Evolutionary conservation across 768 basidiomycete genomes (phyloP), one percentile per base, ranked within the genome.

Genomic region (Fomitopsis pulvina): DNA sequence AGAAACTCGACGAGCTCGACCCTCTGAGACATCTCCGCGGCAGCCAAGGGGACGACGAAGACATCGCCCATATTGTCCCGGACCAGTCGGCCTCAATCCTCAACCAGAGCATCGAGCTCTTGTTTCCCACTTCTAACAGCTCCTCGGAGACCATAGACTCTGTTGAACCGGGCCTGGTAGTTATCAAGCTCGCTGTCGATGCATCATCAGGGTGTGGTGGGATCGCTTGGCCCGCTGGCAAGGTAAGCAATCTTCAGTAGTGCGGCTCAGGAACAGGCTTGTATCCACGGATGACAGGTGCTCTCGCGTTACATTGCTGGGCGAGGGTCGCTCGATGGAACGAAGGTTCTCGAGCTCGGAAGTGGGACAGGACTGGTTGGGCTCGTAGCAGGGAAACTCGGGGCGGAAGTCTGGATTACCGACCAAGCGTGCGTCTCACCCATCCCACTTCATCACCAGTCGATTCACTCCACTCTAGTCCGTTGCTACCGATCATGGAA

Each of bases 361-460:
- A 87, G 87, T 56, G 93, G 93, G 1, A 97, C 93, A 2, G 93
- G 93, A 16, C 74, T 97, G 21, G 92, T 95, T n/a, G 92, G 92
- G 8, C 76, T 97, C 24, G 82, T 86, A 4, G 85, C 85, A 2
- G 91, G 76, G 4, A 71, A 76, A 43, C 75, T 93, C 16, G 82
- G 83, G 38, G 75, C 73, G 3, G 69, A 67, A n/a, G 82, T 87
- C 22, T 85, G 78, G 69, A 85, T 92, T 56, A 96, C 93, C 16
- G 93, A 97, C 70, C 93, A 94, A 77, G 76, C 74, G 93, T 94
- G 62, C 67, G 90, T 83, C 41, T 25, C 29, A 5, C 41, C 37
- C 27, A 24, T 20, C 45, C 16, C 28, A 11, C 28, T 3, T 28
- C 11, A 7, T 8, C 9, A 21, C 9, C 40, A 18, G 39, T 8